These are phyloP conservation scores for Blastocystis hominis DNA, from an alignment of 352 stramenopile genomes.

Conservation along the genomic window DNA sequence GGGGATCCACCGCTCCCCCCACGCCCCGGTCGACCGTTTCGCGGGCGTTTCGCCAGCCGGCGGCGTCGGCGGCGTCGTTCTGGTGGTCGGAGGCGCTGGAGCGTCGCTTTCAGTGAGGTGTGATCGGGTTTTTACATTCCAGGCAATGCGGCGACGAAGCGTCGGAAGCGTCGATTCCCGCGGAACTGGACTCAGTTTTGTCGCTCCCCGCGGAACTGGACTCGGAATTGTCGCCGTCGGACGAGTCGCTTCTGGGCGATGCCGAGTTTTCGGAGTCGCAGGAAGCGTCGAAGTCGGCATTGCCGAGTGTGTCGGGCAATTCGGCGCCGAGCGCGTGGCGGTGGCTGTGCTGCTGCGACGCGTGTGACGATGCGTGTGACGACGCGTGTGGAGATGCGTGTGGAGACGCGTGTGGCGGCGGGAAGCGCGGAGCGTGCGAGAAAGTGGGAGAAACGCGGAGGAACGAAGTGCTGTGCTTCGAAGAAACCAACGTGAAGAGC, in stretches of 20 bases:
- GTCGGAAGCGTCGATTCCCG: neutral
- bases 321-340: neutral
- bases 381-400: neutral
- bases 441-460: neutral
- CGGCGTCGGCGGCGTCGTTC: neutral
- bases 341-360: too few species aligned
- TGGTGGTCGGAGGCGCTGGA: slow-evolving; percentile 25
- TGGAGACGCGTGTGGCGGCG: neutral
- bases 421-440: neutral
- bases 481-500: neutral
- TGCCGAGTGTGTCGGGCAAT: neutral
- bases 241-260: neutral
- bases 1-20: neutral
- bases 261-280: neutral
- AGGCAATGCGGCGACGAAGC: neutral
- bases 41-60: neutral
- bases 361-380: neutral
- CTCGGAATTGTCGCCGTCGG: neutral
- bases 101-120: neutral
- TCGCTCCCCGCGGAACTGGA: neutral
- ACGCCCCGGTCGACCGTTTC: neutral
- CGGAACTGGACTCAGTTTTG: neutral
- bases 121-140: neutral
- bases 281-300: neutral
- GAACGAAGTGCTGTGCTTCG: neutral